Conservation (phyloP, 2,329 filamentous ascomycete species). For the Aspergillus sp. region DNA sequence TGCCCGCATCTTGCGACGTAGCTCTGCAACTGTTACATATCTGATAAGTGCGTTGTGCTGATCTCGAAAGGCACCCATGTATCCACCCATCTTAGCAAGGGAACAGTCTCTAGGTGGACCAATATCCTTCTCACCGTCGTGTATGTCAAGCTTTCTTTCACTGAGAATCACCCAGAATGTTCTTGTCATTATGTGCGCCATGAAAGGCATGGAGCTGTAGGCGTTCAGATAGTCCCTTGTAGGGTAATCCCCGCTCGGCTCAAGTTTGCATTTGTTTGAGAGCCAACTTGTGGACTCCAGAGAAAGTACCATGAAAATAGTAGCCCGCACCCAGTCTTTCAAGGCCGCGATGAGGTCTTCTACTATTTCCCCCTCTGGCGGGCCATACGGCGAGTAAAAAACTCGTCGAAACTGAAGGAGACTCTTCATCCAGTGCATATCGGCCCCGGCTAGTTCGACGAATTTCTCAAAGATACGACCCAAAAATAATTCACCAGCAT, state of each 20-base stretch:
- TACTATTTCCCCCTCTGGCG: slow-evolving; percentile 17
- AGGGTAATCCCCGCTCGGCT: slow-evolving; percentile 5
- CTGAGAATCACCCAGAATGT: slow-evolving; percentile 17
- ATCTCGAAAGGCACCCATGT: slow-evolving; percentile 7
- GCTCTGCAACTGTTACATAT: background rate
- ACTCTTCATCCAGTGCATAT: slow-evolving; percentile 41
- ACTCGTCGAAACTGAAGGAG: slow-evolving; percentile 32
- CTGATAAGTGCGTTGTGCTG: slow-evolving; percentile 12
- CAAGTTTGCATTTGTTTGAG: background rate
- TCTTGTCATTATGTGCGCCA: slow-evolving; percentile 15
- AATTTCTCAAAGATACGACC: slow-evolving; percentile 46
- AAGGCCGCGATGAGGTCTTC: slow-evolving; percentile 22
- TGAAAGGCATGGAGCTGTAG: slow-evolving; percentile 8
- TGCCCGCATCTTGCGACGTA: background rate
- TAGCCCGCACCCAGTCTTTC: slow-evolving; percentile 33
- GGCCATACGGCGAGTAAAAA: slow-evolving; percentile 12
- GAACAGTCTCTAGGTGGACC: background rate
- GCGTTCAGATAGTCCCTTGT: background rate
- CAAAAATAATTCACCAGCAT: slow-evolving; percentile 56
- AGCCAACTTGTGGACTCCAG: slow-evolving; percentile 1
- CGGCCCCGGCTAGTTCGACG: slow-evolving; percentile 29
- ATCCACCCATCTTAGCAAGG: slow-evolving; percentile 13
- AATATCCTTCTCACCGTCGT: background rate
- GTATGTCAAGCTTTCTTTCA: background rate
- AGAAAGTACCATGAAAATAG: slow-evolving; percentile 23